A percentile compares a stretch with the other conserved stretches of the same genome.
Conservation (phyloP, 805 yeast species). For the Candida golubevii region DNA sequence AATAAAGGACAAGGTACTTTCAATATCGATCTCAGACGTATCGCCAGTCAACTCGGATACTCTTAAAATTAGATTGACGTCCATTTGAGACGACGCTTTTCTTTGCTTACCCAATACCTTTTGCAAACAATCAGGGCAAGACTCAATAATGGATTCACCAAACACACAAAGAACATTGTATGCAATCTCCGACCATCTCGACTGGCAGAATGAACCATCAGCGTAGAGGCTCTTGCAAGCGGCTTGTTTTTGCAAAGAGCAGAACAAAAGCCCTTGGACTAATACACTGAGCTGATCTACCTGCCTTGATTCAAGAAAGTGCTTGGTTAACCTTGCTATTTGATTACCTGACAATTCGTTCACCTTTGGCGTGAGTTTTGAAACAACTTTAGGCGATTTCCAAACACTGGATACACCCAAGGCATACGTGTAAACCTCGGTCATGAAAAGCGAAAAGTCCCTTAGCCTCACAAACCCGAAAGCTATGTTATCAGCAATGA, state of each 20-base stretch:
- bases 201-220: constrained; percentile 13
- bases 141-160: constrained; percentile 21
- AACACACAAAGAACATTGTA: constrained; percentile 47
- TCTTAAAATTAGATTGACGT: constrained; percentile 42
- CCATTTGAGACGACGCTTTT: background rate
- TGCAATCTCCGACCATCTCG: constrained; percentile 41
- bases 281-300: constrained; percentile 10
- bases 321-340: constrained; percentile 18
- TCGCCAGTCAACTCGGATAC: constrained; percentile 40
- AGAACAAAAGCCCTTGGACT: constrained; percentile 39
- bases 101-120: constrained; percentile 2
- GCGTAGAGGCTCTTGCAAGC: constrained; percentile 1
- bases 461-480: constrained; percentile 53
- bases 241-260: constrained; percentile 19
- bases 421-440: constrained; percentile 38
- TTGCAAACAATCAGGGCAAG: constrained; percentile 14
- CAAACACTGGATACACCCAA: constrained; percentile 20
- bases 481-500: constrained; percentile 31
- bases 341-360: constrained; percentile 47
- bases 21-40: constrained; percentile 23
- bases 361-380: constrained; percentile 38
- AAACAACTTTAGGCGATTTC: constrained; percentile 26
- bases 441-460: constrained; percentile 49
- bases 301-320: constrained; percentile 2
- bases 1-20: constrained; percentile 7